These are phyloP conservation scores for Penicillium vulpinum DNA, from an alignment of 2,329 filamentous ascomycete species.

Conservation along the genomic window DNA sequence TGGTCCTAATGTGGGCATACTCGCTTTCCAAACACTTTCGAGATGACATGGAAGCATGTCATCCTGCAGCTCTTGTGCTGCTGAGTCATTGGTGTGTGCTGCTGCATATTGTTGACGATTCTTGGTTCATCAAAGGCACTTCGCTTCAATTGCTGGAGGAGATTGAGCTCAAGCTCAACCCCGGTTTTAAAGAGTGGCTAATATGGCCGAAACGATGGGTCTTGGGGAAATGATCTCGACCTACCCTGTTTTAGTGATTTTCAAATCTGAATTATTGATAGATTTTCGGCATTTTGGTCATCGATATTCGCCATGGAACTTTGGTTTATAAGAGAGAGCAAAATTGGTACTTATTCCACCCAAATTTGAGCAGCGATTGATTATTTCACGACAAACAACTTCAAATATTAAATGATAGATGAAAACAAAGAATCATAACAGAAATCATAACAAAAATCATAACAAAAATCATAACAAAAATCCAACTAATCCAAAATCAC, in stretches of 20 bases:
- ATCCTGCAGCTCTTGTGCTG: constrained; percentile 19
- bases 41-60: constrained; percentile 13
- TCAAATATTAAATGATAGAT: neutral
- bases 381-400: neutral
- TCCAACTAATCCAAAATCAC: neutral
- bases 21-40: constrained; percentile 16
- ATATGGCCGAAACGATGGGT: constrained; percentile 21
- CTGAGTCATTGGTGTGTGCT: constrained; percentile 20
- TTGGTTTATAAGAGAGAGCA: neutral
- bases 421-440: neutral
- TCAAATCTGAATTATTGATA: neutral
- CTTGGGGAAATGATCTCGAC: constrained; percentile 2
- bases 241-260: neutral
- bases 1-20: constrained; percentile 22
- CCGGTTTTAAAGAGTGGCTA: constrained; percentile 17
- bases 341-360: neutral
- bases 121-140: constrained; percentile 18
- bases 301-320: neutral
- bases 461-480: neutral
- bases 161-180: constrained; percentile 18
- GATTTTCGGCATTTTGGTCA: neutral
- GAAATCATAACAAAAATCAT: neutral
- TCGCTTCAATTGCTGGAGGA: constrained; percentile 15
- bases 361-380: neutral
- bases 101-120: constrained; percentile 14